phyloP scores from a whole-genome alignment of 768 basidiomycete species.

The Pisolithus albus region DNA sequence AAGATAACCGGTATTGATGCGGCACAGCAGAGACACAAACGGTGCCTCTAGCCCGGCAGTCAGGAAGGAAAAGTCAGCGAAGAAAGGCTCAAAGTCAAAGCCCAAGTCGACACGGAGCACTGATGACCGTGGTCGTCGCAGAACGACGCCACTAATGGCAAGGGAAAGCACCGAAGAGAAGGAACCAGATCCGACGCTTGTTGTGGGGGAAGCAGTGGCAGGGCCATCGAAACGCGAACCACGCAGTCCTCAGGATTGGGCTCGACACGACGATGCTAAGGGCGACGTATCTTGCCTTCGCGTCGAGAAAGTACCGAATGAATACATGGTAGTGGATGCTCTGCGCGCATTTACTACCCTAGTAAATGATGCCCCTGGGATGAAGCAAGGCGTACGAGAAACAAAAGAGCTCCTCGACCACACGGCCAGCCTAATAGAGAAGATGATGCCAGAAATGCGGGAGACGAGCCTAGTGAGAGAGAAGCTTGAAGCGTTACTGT shows the following conservation, averaged over 20 bases:
- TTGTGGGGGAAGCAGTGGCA: neutral
- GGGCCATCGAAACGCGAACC: neutral
- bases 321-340: constrained; percentile 20
- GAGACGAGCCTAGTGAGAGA: constrained; percentile 19
- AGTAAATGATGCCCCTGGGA: constrained; percentile 14
- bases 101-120: no score
- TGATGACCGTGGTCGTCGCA: no score
- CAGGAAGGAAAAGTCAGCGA: neutral
- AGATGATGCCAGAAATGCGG: constrained; percentile 12
- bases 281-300: neutral
- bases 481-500: constrained; percentile 16
- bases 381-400: constrained; percentile 18
- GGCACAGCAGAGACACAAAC: neutral
- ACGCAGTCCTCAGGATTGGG: neutral
- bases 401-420: constrained; percentile 13
- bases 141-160: no score
- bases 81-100: neutral
- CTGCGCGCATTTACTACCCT: constrained; percentile 23
- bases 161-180: no score
- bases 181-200: neutral
- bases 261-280: neutral
- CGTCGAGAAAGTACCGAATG: constrained; percentile 13
- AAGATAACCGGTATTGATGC: neutral
- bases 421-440: constrained; percentile 8
- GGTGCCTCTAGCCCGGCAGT: constrained; percentile 2